Percentiles rank a stretch among this genome's conserved stretches.
These are phyloP conservation scores for Plasmopara viticola DNA, from an alignment of 352 stramenopile genomes.

Conservation along the genomic window DNA sequence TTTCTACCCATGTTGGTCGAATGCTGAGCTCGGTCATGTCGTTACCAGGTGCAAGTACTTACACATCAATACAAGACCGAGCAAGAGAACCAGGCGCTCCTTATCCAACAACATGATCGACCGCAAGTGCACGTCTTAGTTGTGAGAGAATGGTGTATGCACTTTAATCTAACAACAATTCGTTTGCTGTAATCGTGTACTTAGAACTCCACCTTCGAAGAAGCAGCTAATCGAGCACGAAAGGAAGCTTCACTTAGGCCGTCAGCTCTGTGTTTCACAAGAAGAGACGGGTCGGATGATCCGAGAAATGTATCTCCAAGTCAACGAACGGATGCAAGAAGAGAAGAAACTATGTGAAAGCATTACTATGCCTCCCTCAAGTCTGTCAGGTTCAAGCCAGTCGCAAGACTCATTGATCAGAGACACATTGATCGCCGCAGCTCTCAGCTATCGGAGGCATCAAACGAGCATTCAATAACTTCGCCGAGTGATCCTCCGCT, in stretches of 20 bases:
- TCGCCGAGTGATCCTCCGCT: slow-evolving; percentile 16
- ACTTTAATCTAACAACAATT: neutral
- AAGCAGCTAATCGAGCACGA: slow-evolving; percentile 10
- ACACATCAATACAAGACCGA: slow-evolving; percentile 1
- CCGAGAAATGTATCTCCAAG: slow-evolving; percentile 1
- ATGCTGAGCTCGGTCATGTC: neutral
- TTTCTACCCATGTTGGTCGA: neutral
- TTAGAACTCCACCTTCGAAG: slow-evolving; percentile 20
- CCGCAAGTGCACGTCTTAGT: slow-evolving; percentile 11
- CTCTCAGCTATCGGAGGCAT: slow-evolving; percentile 19
- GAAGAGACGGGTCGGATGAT: neutral
- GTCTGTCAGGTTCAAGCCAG: slow-evolving; percentile 23
- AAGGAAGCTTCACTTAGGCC: neutral
- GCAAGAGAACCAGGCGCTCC: slow-evolving; percentile 5
- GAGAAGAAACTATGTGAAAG: slow-evolving; percentile 1
- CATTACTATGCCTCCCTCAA: neutral
- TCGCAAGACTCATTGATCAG: slow-evolving; percentile 27
- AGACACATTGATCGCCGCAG: slow-evolving; percentile 5
- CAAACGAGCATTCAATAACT: slow-evolving; percentile 22
- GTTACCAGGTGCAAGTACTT: slow-evolving; percentile 11
- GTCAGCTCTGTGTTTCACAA: neutral
- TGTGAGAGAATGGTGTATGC: neutral
- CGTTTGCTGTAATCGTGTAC: neutral
- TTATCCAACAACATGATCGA: slow-evolving; percentile 1
- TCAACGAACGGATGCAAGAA: neutral